A percentile compares a stretch with the other conserved stretches of the same genome.
phyloP scores from a whole-genome alignment of 2,329 filamentous ascomycete genomes.

The Monosporascus sp. region DNA sequence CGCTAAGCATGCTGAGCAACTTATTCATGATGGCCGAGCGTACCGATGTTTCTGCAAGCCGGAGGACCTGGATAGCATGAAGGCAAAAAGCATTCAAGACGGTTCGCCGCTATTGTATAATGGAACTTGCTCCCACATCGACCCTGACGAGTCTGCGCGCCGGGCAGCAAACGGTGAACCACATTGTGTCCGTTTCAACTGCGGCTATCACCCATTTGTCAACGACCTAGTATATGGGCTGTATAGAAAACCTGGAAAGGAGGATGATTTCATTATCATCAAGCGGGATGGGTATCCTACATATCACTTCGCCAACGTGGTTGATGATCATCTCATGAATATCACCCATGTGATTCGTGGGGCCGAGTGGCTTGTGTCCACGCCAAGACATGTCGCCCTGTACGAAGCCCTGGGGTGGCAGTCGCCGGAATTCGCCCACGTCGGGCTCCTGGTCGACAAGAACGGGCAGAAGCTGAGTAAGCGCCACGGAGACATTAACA shows the following conservation, averaged over 20 bases:
- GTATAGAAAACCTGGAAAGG: slow-evolving; percentile 48
- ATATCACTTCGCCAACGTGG: slow-evolving; percentile 94
- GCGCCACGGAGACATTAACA: slow-evolving; percentile 56
- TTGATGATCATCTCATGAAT: slow-evolving; percentile 92
- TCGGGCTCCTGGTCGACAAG: slow-evolving; percentile 66
- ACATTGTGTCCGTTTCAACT: slow-evolving; percentile 73
- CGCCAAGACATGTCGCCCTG: slow-evolving; percentile 66
- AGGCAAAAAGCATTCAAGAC: slow-evolving; percentile 53
- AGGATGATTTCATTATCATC: slow-evolving; percentile 83
- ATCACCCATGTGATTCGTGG: slow-evolving; percentile 95
- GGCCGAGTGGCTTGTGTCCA: slow-evolving; percentile 93
- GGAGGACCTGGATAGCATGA: slow-evolving; percentile 63
- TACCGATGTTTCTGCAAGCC: slow-evolving; percentile 91
- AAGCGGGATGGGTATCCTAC: slow-evolving; percentile 92
- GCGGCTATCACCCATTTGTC: slow-evolving; percentile 57
- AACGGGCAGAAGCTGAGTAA: slow-evolving; percentile 82
- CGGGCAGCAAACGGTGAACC: slow-evolving; percentile 63
- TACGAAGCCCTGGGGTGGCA: slow-evolving; percentile 74
- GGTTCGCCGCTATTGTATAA: slow-evolving; percentile 44
- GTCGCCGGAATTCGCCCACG: slow-evolving; percentile 71
- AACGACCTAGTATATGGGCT: slow-evolving; percentile 75
- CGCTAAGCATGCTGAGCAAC: slow-evolving; percentile 59
- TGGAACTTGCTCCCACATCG: slow-evolving; percentile 65
- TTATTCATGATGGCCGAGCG: slow-evolving; percentile 68
- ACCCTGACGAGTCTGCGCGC: slow-evolving; percentile 62